phyloP scores from a whole-genome alignment of 257 asterid genomes.

The Agastache rugosa region DNA sequence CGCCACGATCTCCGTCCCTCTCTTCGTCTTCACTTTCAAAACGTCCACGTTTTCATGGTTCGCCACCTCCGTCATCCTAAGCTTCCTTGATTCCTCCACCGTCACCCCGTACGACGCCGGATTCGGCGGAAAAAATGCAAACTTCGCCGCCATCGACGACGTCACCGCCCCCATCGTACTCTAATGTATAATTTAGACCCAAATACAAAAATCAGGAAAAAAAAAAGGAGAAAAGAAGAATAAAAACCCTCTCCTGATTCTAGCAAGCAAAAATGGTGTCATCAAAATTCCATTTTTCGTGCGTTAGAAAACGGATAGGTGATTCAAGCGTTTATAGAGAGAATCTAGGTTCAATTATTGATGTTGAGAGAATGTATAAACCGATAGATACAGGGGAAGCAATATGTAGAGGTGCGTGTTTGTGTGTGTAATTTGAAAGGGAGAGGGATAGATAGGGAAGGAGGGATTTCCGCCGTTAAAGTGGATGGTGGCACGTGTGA shows the following conservation, averaged over 20 bases:
- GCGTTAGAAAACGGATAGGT: slow-evolving; percentile 36
- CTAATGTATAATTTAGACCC: slow-evolving; percentile 14
- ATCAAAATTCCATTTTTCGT: slow-evolving; percentile 19
- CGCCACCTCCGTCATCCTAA: slow-evolving; percentile 83
- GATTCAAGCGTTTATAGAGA: slow-evolving; percentile 3
- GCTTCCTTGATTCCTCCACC: slow-evolving; percentile 61
- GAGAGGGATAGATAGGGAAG: not conserved
- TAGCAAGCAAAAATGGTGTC: not conserved
- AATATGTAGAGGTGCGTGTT: slow-evolving; percentile 39
- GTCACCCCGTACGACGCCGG: slow-evolving; percentile 81
- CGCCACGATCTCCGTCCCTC: slow-evolving; percentile 80
- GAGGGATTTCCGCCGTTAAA: slow-evolving; percentile 72
- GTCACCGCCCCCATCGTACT: slow-evolving; percentile 85
- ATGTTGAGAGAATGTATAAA: slow-evolving; percentile 26
- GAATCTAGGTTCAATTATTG: slow-evolving; percentile 44
- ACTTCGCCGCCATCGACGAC: slow-evolving; percentile 93
- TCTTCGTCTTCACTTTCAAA: slow-evolving; percentile 75
- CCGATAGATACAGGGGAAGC: slow-evolving; percentile 23
- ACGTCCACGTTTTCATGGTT: slow-evolving; percentile 83
- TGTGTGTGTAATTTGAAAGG: slow-evolving; percentile 36
- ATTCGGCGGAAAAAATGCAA: slow-evolving; percentile 92
- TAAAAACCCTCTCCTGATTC: slow-evolving; percentile 24
- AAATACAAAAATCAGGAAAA: not conserved
- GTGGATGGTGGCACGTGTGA: slow-evolving; percentile 64
- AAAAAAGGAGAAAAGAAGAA: not conserved